Base-by-base conservation (phyloP, 2,329 filamentous ascomycete species). In the Colletotrichum sp. region DNA sequence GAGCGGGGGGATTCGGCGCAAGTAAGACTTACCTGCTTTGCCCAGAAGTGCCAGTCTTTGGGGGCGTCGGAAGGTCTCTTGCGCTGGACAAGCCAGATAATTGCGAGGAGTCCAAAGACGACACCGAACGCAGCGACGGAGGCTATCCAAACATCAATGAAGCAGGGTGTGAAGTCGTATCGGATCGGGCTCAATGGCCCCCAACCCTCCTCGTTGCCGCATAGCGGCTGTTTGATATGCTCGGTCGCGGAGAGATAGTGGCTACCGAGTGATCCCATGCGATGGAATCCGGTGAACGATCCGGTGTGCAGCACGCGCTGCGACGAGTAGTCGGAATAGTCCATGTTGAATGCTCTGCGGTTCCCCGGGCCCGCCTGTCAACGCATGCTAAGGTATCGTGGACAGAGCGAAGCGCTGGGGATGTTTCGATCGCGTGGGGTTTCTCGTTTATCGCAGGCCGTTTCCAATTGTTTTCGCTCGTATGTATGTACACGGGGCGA, bases 141-240 rank as follows among this genome's bases (percentile, higher is more conserved):
- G 39, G 94, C 92, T 75, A 99, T 92, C 92, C 95, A 96, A 26
- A 98, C 92, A 84, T 99, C 98, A 81, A 99, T 93, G 83, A 99
- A 99, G 88, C 97, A 99, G 55, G 97, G 96, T 18, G 97, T 99
- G 82, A 99, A 96, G 87, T 99, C 97, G 85, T 95, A 98, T 84
- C 96, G 91, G 79, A 93, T 89, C 44, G 93, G 93, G 85, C 96
- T 98, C 83, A 99, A 83, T 26, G 97, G 97, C 2, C 98, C 98
- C 97, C 97, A 99, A 81, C 97, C 98, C 86, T 99, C 96, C 71
- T 90, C 88, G 86, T 98, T 97, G 84, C 94, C 92, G 87, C 96
- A 99, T 85, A 98, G 88, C 74, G 95, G 92, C 83, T 98, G 94
- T 79, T 87, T 86, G 81, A 88, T 87, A 34, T 84, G 77, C 71